Conservation (phyloP, 2,329 filamentous ascomycete genomes). For the Macroventuria anomochaeta region DNA sequence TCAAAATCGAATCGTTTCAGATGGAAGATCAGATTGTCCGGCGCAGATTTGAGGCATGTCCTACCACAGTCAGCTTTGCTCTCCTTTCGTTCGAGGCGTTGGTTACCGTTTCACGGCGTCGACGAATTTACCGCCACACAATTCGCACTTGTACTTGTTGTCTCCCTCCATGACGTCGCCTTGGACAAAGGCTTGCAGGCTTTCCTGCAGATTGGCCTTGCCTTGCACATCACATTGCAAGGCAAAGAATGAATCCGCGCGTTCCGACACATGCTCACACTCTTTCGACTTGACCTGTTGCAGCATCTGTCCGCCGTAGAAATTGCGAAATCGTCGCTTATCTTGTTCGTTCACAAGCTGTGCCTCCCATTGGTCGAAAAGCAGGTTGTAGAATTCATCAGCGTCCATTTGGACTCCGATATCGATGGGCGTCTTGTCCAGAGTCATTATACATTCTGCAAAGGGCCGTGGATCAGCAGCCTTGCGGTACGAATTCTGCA, state of each 20-base stretch:
- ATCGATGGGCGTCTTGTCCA: constrained; percentile 83
- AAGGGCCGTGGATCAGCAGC: constrained; percentile 75
- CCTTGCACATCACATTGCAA: constrained; percentile 97
- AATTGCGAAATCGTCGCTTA: constrained; percentile 76
- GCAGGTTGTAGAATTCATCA: constrained; percentile 93
- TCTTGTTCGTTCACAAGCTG: constrained; percentile 73
- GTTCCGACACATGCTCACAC: constrained; percentile 90
- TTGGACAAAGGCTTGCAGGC: constrained; percentile 91
- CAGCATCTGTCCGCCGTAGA: constrained; percentile 90
- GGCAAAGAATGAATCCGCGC: constrained; percentile 87
- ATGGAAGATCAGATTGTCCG: constrained; percentile 94
- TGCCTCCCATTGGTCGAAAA: constrained; percentile 89
- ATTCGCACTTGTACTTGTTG: constrained; percentile 97
- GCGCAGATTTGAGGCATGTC: constrained; percentile 89
- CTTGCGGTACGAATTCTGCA: constrained; percentile 82
- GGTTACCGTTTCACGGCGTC: constrained; percentile 84
- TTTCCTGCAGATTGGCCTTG: constrained; percentile 82
- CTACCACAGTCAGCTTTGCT: constrained; percentile 51
- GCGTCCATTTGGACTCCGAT: constrained; percentile 95
- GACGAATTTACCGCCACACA: constrained; percentile 80
- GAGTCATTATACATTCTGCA: constrained; percentile 78
- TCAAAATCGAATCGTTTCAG: constrained; percentile 89
- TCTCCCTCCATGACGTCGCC: constrained; percentile 97
- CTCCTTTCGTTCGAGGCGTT: neutral
- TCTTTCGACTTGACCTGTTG: constrained; percentile 96